Base-by-base conservation (phyloP, 495 filamentous ascomycete species). In the Penicillium robsamsonii region DNA sequence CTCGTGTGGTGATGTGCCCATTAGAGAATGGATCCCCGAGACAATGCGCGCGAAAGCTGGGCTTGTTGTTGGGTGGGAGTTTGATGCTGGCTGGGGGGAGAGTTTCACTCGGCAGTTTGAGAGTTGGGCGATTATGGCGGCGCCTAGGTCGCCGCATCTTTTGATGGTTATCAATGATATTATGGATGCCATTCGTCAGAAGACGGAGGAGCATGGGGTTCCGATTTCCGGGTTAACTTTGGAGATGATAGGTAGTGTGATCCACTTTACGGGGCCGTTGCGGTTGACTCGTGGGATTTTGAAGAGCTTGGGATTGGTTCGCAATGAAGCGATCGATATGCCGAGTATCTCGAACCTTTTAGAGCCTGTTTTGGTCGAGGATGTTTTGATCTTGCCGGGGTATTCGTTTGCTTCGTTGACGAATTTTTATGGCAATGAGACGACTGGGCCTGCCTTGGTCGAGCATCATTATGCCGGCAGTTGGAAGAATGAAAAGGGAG, bases 361-460 rank as follows among this genome's bases (percentile, higher is more conserved):
- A n/a, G 18, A 45, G 18, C 50, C 50, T 3, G 50, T 44, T 13
- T 7, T 53, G 15, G 6, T 45, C 22, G 29, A 45, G 7, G 50
- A 53, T 45, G 50, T 53, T n/a, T 15, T 53, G 40, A 45, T 53
- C 38, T 35, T 53, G 41, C 50, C 50, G 10, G 41, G 41, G 12
- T 44, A 35, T 22, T 27, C 41, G 18, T 53, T 53, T n/a, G 40
- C 50, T 24, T 12, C 50, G 12, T 24, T 18, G 5, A 1, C 38
- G 29, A 45, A 45, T 45, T 6, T 2, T 22, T 53, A 45, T 15
- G 13, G 7, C 9, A 53, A 53, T 13, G 27, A 13, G n/a, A 38
- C 8, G n/a, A 44, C 17, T 35, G 50, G 50, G 13, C 38, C 38
- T 31, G 18, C 38, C 3, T 31, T 53, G 29, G 50, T 53, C 1